Evolutionary conservation across 129 eudicot genomes (phyloP).

Genomic region (Calendula officinalis): DNA sequence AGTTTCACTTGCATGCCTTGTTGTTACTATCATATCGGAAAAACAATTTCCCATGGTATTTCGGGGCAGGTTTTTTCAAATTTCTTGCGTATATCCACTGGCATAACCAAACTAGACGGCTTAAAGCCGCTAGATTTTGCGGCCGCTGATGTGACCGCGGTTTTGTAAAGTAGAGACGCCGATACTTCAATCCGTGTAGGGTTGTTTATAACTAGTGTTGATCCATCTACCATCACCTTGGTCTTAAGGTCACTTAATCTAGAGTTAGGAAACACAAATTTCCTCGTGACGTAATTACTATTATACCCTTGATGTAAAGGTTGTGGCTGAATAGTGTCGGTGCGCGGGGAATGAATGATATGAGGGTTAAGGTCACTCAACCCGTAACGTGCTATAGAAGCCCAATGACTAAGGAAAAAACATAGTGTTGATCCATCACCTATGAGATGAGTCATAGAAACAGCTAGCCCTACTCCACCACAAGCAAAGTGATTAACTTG

Average conservation of each 20-base stretch:
- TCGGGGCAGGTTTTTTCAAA: not conserved
- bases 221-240: not conserved
- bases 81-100: not conserved
- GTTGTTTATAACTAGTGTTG: not conserved
- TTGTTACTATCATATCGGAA: not conserved
- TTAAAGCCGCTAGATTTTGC: not conserved
- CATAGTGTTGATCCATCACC: not conserved
- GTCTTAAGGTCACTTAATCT: not conserved
- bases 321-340: not conserved
- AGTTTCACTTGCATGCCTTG: not conserved
- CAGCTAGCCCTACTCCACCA: not conserved
- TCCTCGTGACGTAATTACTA: not conserved
- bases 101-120: not conserved
- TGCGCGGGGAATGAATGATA: not conserved
- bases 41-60: not conserved
- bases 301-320: too few species aligned
- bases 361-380: not conserved
- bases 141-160: not conserved
- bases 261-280: not conserved
- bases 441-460: not conserved
- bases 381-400: not conserved
- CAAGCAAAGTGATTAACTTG: not conserved
- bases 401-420: not conserved
- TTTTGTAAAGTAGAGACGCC: not conserved
- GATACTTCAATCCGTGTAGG: slow-evolving; percentile 8